Percentiles rank a stretch among this genome's conserved stretches.
Conservation (phyloP, 768 basidiomycete species). For the Glaciozyma martinii region DNA sequence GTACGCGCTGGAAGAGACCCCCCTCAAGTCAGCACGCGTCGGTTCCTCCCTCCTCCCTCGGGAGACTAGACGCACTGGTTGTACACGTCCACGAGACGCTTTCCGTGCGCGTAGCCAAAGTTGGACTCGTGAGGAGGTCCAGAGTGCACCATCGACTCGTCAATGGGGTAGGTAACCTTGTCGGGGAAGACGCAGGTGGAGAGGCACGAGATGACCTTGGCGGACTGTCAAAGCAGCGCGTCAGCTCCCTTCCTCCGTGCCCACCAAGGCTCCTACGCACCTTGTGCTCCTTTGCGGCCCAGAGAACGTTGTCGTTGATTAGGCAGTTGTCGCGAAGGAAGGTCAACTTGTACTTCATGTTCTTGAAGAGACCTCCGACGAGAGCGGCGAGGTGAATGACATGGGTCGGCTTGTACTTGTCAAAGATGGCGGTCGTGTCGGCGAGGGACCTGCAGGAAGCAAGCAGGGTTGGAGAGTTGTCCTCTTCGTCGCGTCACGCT, state of each 20-base stretch:
- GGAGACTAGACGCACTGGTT: conserved; percentile 58
- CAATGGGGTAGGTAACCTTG: conserved; percentile 83
- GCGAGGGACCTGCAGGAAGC: conserved; percentile 8
- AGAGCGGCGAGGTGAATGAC: conserved; percentile 93
- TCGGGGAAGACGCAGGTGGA: conserved; percentile 98
- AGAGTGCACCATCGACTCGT: conserved; percentile 82
- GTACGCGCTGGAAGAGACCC: conserved; percentile 62
- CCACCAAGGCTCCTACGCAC: conserved; percentile 12
- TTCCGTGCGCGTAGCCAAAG: conserved; percentile 94
- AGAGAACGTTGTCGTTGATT: conserved; percentile 90
- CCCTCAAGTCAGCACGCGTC: neutral
- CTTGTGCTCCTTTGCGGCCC: conserved; percentile 58
- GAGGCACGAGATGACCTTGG: conserved; percentile 86
- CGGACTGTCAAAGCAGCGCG: conserved; percentile 35
- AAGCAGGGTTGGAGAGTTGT: neutral
- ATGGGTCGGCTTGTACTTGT: conserved; percentile 88
- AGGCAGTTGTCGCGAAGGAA: conserved; percentile 90
- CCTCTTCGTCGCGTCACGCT: neutral
- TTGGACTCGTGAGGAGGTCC: conserved; percentile 90
- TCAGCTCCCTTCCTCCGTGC: neutral
- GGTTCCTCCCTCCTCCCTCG: neutral
- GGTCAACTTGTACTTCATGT: conserved; percentile 85
- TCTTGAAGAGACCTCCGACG: conserved; percentile 89
- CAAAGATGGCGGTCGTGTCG: conserved; percentile 45
- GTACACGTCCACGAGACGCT: conserved; percentile 88